Evolutionary conservation across 345 rosid genomes (phyloP).

Genomic region (Erysimum cheiranthoides): DNA sequence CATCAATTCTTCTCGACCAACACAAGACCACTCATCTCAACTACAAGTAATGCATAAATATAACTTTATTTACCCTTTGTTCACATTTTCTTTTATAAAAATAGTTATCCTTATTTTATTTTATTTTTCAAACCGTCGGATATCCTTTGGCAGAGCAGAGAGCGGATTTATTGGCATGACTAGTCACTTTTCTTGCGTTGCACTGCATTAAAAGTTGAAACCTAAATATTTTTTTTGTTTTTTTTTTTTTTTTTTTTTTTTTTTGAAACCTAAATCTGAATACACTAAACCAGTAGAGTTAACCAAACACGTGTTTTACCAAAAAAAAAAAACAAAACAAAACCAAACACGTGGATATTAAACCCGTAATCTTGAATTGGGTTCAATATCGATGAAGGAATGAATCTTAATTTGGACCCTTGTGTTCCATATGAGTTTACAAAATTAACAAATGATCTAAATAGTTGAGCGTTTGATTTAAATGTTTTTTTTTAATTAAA

Average conservation of each 20-base stretch:
- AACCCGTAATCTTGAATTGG: background rate
- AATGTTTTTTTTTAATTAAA: no score
- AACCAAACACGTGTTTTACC: constrained; percentile 5
- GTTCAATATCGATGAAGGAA: background rate
- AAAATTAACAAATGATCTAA: background rate
- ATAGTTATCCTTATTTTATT: background rate
- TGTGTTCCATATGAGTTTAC: constrained; percentile 2
- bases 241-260: no score
- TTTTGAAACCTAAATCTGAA: background rate
- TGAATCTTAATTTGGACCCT: background rate
- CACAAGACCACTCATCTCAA: constrained; percentile 47
- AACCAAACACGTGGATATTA: background rate
- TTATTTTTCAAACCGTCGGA: background rate
- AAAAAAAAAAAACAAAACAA: no score
- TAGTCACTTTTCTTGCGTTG: background rate
- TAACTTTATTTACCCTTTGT: background rate
- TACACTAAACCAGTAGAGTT: background rate
- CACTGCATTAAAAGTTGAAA: background rate
- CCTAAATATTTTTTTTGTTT: no score
- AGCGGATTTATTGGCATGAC: background rate
- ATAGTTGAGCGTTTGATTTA: background rate
- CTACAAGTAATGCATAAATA: constrained; percentile 55
- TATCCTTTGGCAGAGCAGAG: background rate
- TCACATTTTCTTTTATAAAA: background rate
- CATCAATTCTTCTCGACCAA: constrained; percentile 42